A percentile compares a stretch with the other conserved stretches of the same genome.
Evolutionary conservation across 805 yeast genomes (phyloP).

Genomic region (Candida chilensis): DNA sequence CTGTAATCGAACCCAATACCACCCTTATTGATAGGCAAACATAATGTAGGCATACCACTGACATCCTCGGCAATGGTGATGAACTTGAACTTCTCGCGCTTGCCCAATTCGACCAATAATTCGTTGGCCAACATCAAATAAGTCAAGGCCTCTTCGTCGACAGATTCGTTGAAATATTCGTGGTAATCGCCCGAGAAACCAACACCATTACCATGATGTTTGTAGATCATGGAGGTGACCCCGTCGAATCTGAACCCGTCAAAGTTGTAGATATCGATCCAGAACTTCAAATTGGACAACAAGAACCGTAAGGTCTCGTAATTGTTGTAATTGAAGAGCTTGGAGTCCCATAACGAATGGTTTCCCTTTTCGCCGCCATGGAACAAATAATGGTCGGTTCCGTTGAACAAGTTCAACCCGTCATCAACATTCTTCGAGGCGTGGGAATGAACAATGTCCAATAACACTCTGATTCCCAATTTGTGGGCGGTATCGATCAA

Average conservation of each 20-base stretch:
- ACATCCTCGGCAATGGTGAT: constrained; percentile 94
- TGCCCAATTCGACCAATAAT: constrained; percentile 47
- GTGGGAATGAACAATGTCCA: constrained; percentile 94
- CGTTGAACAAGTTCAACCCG: constrained; percentile 89
- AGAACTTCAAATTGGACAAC: constrained; percentile 76
- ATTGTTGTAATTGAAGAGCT: constrained; percentile 84
- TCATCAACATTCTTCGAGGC: constrained; percentile 92
- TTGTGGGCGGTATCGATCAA: constrained; percentile 88
- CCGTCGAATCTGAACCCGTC: constrained; percentile 98
- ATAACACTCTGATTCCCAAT: constrained; percentile 73
- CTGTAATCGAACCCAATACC: constrained; percentile 94
- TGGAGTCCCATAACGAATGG: constrained; percentile 95
- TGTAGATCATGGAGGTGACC: constrained; percentile 86
- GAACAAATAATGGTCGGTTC: constrained; percentile 91
- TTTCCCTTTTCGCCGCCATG: constrained; percentile 86
- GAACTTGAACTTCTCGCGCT: constrained; percentile 34
- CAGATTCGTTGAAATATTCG: constrained; percentile 77
- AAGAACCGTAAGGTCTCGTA: constrained; percentile 87
- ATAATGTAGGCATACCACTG: constrained; percentile 93
- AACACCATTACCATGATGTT: constrained; percentile 87
- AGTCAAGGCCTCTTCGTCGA: constrained; percentile 80
- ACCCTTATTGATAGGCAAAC: constrained; percentile 63
- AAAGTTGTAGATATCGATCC: constrained; percentile 72
- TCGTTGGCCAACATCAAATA: constrained; percentile 90
- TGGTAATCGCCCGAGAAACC: constrained; percentile 87